Percentiles rank a stretch among this genome's conserved stretches.
phyloP scores from a whole-genome alignment of 2,329 filamentous ascomycete genomes.

The Grosmannia clavigera region DNA sequence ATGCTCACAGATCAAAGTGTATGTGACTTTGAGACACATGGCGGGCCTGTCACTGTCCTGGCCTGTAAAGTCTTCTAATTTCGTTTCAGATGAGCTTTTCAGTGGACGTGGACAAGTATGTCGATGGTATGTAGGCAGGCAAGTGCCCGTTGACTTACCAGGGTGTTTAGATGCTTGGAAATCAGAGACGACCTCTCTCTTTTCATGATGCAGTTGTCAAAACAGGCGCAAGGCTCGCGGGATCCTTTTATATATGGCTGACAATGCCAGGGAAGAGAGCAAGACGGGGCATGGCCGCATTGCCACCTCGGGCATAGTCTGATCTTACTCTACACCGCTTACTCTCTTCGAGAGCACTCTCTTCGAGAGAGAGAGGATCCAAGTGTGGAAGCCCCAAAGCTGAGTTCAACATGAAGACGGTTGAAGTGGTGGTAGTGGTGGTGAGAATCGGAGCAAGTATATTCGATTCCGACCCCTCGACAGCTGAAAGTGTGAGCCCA shows the following conservation, averaged over 20 bases:
- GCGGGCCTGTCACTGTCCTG: neutral
- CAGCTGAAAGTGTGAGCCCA: neutral
- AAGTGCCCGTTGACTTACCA: neutral
- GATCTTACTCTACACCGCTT: neutral
- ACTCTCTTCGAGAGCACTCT: neutral
- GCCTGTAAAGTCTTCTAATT: no score
- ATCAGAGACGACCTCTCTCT: neutral
- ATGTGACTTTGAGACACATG: conserved; percentile 39
- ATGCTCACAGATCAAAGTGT: conserved; percentile 39
- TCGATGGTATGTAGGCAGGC: no score
- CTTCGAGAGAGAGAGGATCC: neutral
- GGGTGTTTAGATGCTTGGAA: neutral
- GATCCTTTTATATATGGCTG: neutral
- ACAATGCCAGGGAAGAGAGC: neutral
- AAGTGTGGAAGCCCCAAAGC: neutral
- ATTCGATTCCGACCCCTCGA: neutral
- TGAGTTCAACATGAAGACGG: neutral
- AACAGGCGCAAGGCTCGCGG: neutral
- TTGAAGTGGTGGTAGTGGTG: neutral
- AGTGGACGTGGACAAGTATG: no score
- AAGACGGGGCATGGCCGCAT: neutral
- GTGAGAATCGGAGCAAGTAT: neutral
- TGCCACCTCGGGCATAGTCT: neutral
- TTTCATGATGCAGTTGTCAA: neutral
- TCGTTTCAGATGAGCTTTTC: neutral